A percentile compares a stretch with the other conserved stretches of the same genome.
These are phyloP conservation scores for Tylopilus orsonianus DNA, from an alignment of 1,284 basidiomycete species.

Conservation along the genomic window DNA sequence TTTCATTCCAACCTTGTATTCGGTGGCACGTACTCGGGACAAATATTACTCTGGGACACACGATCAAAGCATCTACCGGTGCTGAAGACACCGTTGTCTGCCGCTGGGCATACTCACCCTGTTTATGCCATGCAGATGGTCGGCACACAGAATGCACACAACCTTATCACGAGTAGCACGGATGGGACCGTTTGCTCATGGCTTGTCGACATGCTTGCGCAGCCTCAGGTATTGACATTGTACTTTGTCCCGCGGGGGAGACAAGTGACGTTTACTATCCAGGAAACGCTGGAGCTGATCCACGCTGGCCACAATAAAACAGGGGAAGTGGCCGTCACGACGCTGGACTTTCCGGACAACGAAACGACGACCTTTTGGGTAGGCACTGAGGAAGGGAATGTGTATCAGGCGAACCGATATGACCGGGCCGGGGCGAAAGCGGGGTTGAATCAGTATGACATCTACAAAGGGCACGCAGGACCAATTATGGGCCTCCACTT, in stretches of 20 bases:
- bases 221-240: constrained; percentile 72
- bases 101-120: constrained; percentile 95
- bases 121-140: constrained; percentile 98
- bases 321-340: constrained; percentile 92
- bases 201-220: constrained; percentile 97
- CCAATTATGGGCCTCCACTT: constrained; percentile 94
- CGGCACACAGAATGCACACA: constrained; percentile 97
- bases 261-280: constrained; percentile 6
- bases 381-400: constrained; percentile 95
- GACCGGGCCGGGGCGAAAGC: constrained; percentile 96
- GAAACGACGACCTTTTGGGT: constrained; percentile 97
- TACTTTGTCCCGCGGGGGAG: neutral
- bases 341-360: constrained; percentile 89
- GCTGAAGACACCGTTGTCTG: constrained; percentile 93
- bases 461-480: constrained; percentile 90
- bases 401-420: constrained; percentile 94
- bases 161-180: constrained; percentile 92
- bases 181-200: constrained; percentile 97
- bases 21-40: constrained; percentile 97
- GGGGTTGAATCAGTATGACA: constrained; percentile 86
- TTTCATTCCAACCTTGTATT: constrained; percentile 98
- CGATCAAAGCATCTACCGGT: constrained; percentile 94
- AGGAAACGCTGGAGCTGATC: constrained; percentile 90
- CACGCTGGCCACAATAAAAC: constrained; percentile 92
- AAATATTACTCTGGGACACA: constrained; percentile 99